Evolutionary conservation across 352 stramenopile species (phyloP).

Genomic region (Globisporangium abappressorium): DNA sequence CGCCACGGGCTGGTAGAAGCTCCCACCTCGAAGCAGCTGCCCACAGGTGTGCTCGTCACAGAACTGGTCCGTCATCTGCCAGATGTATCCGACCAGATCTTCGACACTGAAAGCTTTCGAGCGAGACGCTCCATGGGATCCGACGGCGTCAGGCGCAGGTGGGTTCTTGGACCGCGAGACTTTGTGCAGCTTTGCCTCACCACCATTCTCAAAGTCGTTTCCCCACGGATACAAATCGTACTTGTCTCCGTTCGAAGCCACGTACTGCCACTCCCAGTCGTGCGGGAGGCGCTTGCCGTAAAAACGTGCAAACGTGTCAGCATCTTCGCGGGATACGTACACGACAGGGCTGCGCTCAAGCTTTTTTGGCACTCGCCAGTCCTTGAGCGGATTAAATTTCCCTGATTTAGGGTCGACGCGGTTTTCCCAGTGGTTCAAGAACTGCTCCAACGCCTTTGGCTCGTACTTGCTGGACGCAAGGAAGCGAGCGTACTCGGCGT

Average conservation of each 20-base stretch:
- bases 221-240: slow-evolving; percentile 69
- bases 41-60: slow-evolving; percentile 80
- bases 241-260: slow-evolving; percentile 62
- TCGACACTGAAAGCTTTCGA: slow-evolving; percentile 53
- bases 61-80: slow-evolving; percentile 86
- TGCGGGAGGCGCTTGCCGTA: slow-evolving; percentile 75
- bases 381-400: slow-evolving; percentile 17
- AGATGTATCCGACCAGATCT: slow-evolving; percentile 80
- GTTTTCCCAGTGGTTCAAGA: slow-evolving; percentile 72
- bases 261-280: slow-evolving; percentile 88
- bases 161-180: slow-evolving; percentile 41
- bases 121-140: slow-evolving; percentile 41
- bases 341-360: slow-evolving; percentile 67
- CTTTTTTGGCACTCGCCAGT: slow-evolving; percentile 46
- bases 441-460: slow-evolving; percentile 52
- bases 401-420: slow-evolving; percentile 17
- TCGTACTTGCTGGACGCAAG: slow-evolving; percentile 50
- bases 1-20: slow-evolving; percentile 63
- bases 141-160: slow-evolving; percentile 40
- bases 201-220: slow-evolving; percentile 22
- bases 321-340: slow-evolving; percentile 74
- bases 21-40: slow-evolving; percentile 72
- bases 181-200: slow-evolving; percentile 15
- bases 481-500: slow-evolving; percentile 63
- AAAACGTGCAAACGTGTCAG: slow-evolving; percentile 59